Percentiles rank a stretch among this genome's conserved stretches.
Evolutionary conservation across 2,329 filamentous ascomycete species (phyloP).

Genomic region (Pseudogymnoascus sp.): DNA sequence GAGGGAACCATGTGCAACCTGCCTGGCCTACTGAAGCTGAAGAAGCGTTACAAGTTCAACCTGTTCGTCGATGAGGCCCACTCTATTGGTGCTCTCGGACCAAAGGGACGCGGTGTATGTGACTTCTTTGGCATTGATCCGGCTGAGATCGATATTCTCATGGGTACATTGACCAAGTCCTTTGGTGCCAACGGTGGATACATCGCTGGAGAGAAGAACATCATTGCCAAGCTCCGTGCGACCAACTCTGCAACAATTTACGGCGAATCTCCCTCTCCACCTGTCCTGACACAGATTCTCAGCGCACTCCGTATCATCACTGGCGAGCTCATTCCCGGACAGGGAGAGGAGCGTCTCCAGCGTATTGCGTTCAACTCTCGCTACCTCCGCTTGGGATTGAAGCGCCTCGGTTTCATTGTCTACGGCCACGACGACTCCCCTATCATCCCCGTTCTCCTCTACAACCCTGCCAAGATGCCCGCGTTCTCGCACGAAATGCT

Average conservation of each 20-base stretch:
- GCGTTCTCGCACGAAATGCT: slow-evolving; percentile 99
- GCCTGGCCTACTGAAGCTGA: slow-evolving; percentile 77
- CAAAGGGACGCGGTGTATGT: slow-evolving; percentile 82
- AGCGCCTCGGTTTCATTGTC: slow-evolving; percentile 92
- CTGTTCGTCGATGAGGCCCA: slow-evolving; percentile 96
- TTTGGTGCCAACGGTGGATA: slow-evolving; percentile 98
- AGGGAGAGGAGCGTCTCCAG: slow-evolving; percentile 91
- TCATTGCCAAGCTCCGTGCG: slow-evolving; percentile 83
- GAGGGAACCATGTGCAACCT: slow-evolving; percentile 98
- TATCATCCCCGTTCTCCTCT: slow-evolving; percentile 88
- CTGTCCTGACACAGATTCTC: slow-evolving; percentile 84
- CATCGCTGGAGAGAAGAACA: slow-evolving; percentile 76
- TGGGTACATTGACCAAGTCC: slow-evolving; percentile 97
- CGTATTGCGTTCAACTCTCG: slow-evolving; percentile 96
- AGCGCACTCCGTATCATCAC: slow-evolving; percentile 80
- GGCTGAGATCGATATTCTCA: slow-evolving; percentile 82
- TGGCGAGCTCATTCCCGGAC: slow-evolving; percentile 78
- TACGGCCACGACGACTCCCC: slow-evolving; percentile 97
- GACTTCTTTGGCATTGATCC: slow-evolving; percentile 95
- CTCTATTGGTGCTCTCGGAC: slow-evolving; percentile 87
- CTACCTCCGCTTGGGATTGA: slow-evolving; percentile 93
- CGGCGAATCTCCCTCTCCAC: slow-evolving; percentile 80
- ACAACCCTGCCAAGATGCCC: slow-evolving; percentile 98
- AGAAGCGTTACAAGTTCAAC: slow-evolving; percentile 94
- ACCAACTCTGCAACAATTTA: slow-evolving; percentile 81